Base-by-base conservation (phyloP, 2,329 filamentous ascomycete species). In the Ophiostoma quercus region DNA sequence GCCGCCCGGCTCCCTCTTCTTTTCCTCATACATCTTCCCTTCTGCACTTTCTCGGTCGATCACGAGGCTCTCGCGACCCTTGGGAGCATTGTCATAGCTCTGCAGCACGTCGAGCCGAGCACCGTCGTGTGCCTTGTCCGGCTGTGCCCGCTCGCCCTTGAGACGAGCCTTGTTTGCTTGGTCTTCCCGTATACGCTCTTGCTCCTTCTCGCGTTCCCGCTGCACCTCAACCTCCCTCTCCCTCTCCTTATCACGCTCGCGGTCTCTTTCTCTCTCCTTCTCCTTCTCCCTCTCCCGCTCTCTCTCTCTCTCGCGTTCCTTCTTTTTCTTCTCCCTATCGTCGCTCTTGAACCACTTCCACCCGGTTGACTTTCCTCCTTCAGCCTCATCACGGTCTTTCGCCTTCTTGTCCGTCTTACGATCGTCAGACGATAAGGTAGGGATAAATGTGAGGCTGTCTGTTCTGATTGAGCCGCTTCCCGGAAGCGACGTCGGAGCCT, bases 261-360 rank as follows among this genome's bases (percentile, higher is more conserved):
- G 91, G 39, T 93, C 84, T 74, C 88, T 88, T 74, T 90, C 86
- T 73, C 88, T 88, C 71, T 92, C 84, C 69, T 86, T 85, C 75
- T 86, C 88, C 74, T 90, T 90, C 73, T 84, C 84, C 71, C 94
- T 90, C 39, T 93, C 84, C 74, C 88, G 88, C 14, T 66, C 81
- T 71, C 90, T 80, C 69, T 83, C 80, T 74, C 84, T 81, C 80
- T 80, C 85, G 34, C 60, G 68, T 85, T 85, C 85, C 83, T 86
- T 85, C 76, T 86, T 88, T 74, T 90, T 90, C 71, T 89, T 90
- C 43, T 90, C 87, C 75, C 89, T 90, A 71, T 94, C 90, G 69
- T 94, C 91, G 41, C 94, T 85, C 74, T 88, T 89, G 77, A 96
- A 87, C 90, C 91, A 94, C 74, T 92, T 92, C 91, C 92, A 91